Evolutionary conservation across 129 eudicot genomes (phyloP).

Genomic region (Calendula officinalis): DNA sequence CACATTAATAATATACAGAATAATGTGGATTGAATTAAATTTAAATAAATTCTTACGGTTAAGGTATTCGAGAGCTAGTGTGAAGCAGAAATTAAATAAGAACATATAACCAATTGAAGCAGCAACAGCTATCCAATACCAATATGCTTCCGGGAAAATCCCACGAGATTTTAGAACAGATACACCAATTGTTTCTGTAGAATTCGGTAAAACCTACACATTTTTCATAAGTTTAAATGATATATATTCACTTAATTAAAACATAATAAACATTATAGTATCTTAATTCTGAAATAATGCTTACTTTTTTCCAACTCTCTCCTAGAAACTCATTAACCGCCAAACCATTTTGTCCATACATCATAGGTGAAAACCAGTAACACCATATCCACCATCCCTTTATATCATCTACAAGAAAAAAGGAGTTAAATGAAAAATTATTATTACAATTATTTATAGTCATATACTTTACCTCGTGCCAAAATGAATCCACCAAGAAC

Average conservation of each 20-base stretch:
- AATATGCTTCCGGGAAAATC: slow-evolving; percentile 61
- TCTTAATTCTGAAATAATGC: slow-evolving; percentile 8
- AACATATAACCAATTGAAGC: slow-evolving; percentile 59
- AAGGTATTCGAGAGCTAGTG: slow-evolving; percentile 66
- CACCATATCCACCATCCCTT: slow-evolving; percentile 91
- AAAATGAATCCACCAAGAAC: slow-evolving; percentile 90
- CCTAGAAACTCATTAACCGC: slow-evolving; percentile 88
- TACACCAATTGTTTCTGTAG: slow-evolving; percentile 63
- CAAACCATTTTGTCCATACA: slow-evolving; percentile 88
- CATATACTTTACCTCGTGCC: slow-evolving; percentile 60
- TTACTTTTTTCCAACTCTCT: slow-evolving; percentile 84
- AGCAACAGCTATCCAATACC: slow-evolving; percentile 90
- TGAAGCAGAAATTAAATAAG: slow-evolving; percentile 58
- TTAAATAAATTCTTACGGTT: slow-evolving; percentile 59
- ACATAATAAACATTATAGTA: background rate
- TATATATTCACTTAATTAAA: slow-evolving; percentile 10
- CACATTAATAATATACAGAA: background rate
- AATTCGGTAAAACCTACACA: slow-evolving; percentile 46
- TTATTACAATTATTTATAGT: background rate
- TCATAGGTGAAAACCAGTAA: slow-evolving; percentile 90
- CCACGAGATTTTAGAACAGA: slow-evolving; percentile 62
- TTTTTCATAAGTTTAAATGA: slow-evolving; percentile 15
- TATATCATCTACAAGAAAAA: slow-evolving; percentile 52
- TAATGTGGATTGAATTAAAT: slow-evolving; percentile 8
- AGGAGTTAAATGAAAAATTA: background rate